A percentile compares a stretch with the other conserved stretches of the same genome.
Evolutionary conservation across 495 filamentous ascomycete genomes (phyloP).

Genomic region (Aspergillus haitiensis): DNA sequence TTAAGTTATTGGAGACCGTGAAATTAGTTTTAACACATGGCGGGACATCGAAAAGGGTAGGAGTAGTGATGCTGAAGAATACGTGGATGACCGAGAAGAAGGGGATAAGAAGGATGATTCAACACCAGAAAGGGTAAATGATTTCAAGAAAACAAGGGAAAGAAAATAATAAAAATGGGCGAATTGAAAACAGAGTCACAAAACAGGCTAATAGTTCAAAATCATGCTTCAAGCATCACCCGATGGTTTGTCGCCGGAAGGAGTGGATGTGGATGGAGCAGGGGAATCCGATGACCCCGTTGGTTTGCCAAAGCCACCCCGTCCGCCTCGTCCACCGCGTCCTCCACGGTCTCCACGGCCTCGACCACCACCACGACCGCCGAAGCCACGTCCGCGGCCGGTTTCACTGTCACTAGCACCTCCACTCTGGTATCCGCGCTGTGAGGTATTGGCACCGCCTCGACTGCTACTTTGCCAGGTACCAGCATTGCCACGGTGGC

Average conservation of each 20-base stretch:
- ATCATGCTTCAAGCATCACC: constrained; percentile 47
- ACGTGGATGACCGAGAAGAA: constrained; percentile 16
- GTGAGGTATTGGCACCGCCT: constrained; percentile 50
- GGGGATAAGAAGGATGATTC: constrained; percentile 29
- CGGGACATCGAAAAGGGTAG: constrained; percentile 20
- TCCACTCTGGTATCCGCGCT: constrained; percentile 72
- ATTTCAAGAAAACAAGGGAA: constrained; percentile 9
- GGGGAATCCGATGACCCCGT: constrained; percentile 44
- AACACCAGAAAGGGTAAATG: constrained; percentile 19
- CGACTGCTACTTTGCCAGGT: constrained; percentile 70
- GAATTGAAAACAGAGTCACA: constrained; percentile 19
- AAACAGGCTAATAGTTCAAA: constrained; percentile 22
- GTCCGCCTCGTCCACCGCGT: constrained; percentile 33
- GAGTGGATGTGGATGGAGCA: constrained; percentile 49
- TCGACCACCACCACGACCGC: constrained; percentile 39
- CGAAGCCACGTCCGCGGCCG: constrained; percentile 54
- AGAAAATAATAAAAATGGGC: constrained; percentile 19
- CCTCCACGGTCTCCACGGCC: constrained; percentile 51
- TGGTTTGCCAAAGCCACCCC: constrained; percentile 58
- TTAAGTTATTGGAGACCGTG: constrained; percentile 21
- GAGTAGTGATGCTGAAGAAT: not conserved
- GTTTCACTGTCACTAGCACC: constrained; percentile 82
- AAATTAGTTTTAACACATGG: constrained; percentile 28
- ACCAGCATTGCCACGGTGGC: constrained; percentile 61
- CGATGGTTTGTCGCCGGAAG: constrained; percentile 52